phyloP scores from a whole-genome alignment of 2,329 filamentous ascomycete genomes.

The Colletotrichum paranaense region DNA sequence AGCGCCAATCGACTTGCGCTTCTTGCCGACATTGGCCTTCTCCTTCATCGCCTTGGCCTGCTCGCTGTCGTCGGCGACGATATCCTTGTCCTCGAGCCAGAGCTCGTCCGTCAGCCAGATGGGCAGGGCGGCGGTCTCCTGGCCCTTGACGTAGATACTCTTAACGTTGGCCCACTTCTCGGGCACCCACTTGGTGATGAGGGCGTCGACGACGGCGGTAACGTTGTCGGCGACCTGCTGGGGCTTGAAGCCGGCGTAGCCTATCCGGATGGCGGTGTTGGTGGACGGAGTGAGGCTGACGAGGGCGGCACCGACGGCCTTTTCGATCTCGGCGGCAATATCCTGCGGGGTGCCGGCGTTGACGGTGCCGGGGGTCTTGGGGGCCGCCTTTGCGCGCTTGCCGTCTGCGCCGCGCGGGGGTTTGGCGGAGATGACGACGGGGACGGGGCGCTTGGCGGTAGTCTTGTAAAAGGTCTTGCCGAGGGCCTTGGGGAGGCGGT shows the following conservation, averaged over 20 bases:
- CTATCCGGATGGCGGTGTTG: slow-evolving; percentile 85
- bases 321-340: slow-evolving; percentile 84
- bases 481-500: slow-evolving; percentile 69
- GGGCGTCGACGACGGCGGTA: slow-evolving; percentile 72
- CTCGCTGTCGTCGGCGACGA: slow-evolving; percentile 71
- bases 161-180: slow-evolving; percentile 90
- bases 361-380: slow-evolving; percentile 53
- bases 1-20: slow-evolving; percentile 63
- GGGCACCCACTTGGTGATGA: slow-evolving; percentile 84
- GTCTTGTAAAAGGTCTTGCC: slow-evolving; percentile 94
- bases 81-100: slow-evolving; percentile 82
- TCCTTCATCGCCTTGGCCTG: slow-evolving; percentile 58
- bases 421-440: slow-evolving; percentile 76
- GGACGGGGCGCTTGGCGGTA: slow-evolving; percentile 86
- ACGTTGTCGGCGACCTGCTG: slow-evolving; percentile 86
- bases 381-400: slow-evolving; percentile 68
- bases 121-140: slow-evolving; percentile 88
- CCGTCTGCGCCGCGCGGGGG: slow-evolving; percentile 70
- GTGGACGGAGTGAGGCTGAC: slow-evolving; percentile 83
- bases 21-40: slow-evolving; percentile 73
- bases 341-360: slow-evolving; percentile 68
- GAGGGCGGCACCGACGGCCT: slow-evolving; percentile 80
- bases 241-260: slow-evolving; percentile 77
- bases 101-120: slow-evolving; percentile 94
- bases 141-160: slow-evolving; percentile 89